Evolutionary conservation across 2,329 filamentous ascomycete genomes (phyloP), one percentile per base, ranked within the genome.

Genomic region (Dothideomycetes sp.): DNA sequence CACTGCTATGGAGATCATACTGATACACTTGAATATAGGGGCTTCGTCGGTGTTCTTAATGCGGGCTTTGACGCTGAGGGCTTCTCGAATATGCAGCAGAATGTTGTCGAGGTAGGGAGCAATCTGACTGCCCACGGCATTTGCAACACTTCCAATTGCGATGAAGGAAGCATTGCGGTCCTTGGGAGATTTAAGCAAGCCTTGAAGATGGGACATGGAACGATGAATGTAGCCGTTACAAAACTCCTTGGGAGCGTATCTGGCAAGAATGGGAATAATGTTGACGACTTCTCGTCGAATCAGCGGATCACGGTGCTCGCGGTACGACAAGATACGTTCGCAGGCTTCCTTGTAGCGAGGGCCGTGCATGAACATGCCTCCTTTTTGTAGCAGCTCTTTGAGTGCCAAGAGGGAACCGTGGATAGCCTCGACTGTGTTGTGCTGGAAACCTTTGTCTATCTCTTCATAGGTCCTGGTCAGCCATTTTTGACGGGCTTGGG

Each of bases 291-390:
- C 93, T 53, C 84, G 83, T 41, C 89, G 76, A 51, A 96, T 91
- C 24, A 87, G 82, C 4, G 78, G 69, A 52, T 98, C 93, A 40
- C 85, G 78, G 53, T 96, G 86, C 52, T 98, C 91, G 61, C 94
- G 94, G 60, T 94, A 84, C 47, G 84, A 82, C 49, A 89, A 80
- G 24, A 95, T 84, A 48, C 91, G 88, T 47, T 98, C 91, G 59
- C 89, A 96, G 9, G 86, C 82, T 52, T 94, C 85, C 44, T 82
- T 78, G 61, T 96, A 98, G 57, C 64, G 63, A 28, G 88, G 79
- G 27, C 88, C 84, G 54, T 94, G 87, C 91, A 98, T 96, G 62
- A 94, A 98, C 89, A 98, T 98, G 52, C 87, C 88, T 39, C 91
- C 91, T 59, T 94, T 89, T 48, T 91, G 78, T 13, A 98, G 76